Conservation (phyloP, 2,329 filamentous ascomycete genomes). For the Neurospora crassa region DNA sequence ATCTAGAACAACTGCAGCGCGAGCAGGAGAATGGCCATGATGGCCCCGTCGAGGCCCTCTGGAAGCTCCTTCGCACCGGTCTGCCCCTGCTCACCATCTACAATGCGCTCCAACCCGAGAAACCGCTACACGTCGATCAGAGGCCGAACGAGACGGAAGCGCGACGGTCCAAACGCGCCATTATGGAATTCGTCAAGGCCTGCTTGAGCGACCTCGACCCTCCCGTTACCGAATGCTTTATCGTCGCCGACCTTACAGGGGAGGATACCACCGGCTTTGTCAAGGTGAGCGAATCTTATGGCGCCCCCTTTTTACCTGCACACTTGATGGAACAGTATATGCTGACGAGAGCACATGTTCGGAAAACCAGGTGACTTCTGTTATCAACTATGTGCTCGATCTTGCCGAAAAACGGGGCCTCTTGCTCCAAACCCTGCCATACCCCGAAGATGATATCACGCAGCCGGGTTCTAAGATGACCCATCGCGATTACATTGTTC, state of each 20-base stretch:
- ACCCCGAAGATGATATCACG: constrained; percentile 43
- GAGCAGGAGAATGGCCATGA: constrained; percentile 50
- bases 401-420: constrained; percentile 70
- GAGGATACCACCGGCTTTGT: constrained; percentile 96
- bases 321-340: background rate
- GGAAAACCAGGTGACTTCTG: constrained; percentile 61
- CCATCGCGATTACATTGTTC: constrained; percentile 77
- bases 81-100: constrained; percentile 81
- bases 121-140: constrained; percentile 59
- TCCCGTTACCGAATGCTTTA: constrained; percentile 74
- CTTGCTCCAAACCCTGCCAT: constrained; percentile 52
- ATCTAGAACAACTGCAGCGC: constrained; percentile 61
- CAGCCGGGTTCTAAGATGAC: constrained; percentile 58
- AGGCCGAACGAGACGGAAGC: constrained; percentile 44
- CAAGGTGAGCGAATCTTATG: constrained; percentile 48
- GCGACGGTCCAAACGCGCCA: constrained; percentile 76
- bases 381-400: constrained; percentile 88
- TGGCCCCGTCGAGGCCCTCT: constrained; percentile 79
- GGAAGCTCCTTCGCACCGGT: constrained; percentile 77
- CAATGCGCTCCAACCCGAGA: constrained; percentile 68
- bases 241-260: constrained; percentile 83
- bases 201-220: constrained; percentile 78
- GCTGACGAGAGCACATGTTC: background rate
- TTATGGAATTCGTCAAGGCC: constrained; percentile 87
- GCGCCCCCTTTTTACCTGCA: background rate